Conservation (phyloP, 257 asterid species). For the Capsicum rhomboideum region DNA sequence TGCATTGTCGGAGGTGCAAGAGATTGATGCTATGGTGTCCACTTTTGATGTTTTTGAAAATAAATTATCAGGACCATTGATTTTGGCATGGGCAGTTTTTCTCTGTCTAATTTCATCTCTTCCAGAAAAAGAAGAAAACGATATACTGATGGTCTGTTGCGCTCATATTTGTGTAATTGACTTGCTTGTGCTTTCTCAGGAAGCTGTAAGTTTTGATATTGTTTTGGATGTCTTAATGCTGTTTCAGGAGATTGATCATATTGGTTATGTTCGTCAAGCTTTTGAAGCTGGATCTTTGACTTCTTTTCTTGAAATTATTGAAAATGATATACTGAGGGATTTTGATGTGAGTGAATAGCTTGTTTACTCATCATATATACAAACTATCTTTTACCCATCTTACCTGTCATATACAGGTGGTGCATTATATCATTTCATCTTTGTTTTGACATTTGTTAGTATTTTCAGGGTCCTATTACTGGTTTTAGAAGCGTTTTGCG, state of each 20-base stretch:
- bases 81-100: constrained; percentile 94
- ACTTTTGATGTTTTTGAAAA: constrained; percentile 46
- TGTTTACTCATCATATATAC: neutral
- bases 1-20: constrained; percentile 67
- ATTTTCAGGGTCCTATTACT: constrained; percentile 61
- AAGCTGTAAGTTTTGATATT: neutral
- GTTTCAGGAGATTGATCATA: constrained; percentile 82
- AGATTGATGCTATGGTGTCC: constrained; percentile 59
- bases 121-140: constrained; percentile 62
- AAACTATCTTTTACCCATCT: neutral
- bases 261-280: constrained; percentile 84
- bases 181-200: constrained; percentile 5
- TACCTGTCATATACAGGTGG: neutral
- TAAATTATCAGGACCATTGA: constrained; percentile 78
- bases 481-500: constrained; percentile 79
- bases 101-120: constrained; percentile 84
- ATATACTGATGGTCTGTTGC: constrained; percentile 50
- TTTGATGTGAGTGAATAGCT: constrained; percentile 58
- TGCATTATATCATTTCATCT: neutral
- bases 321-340: constrained; percentile 56
- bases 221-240: constrained; percentile 9
- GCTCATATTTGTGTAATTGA: constrained; percentile 7
- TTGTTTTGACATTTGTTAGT: constrained; percentile 1
- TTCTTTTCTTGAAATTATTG: constrained; percentile 71
- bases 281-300: constrained; percentile 69